A percentile compares a stretch with the other conserved stretches of the same genome.
Conservation (phyloP, 768 basidiomycete genomes). For the Lentinula edodes region DNA sequence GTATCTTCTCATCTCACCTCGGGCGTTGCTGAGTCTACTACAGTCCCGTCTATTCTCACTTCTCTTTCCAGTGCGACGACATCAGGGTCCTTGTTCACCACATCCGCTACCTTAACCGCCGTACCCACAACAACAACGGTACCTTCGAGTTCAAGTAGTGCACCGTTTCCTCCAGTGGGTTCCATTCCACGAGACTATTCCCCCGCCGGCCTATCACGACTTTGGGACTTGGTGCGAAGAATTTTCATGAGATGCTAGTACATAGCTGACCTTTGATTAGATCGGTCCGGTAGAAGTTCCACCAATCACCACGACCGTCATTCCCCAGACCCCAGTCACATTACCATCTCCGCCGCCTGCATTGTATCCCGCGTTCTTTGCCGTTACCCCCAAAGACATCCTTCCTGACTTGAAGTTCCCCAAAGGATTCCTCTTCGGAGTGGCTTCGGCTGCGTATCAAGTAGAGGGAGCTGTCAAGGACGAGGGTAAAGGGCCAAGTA, state of each 20-base stretch:
- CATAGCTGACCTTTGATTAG: conserved; percentile 15
- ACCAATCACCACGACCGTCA: conserved; percentile 39
- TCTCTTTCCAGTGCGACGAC: background rate
- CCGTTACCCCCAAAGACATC: conserved; percentile 36
- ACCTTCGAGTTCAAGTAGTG: conserved; percentile 5
- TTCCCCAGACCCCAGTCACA: conserved; percentile 29
- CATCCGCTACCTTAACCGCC: background rate
- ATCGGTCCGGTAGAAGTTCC: conserved; percentile 38
- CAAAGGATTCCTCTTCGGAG: conserved; percentile 43
- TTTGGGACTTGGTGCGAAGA: conserved; percentile 36
- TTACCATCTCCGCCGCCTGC: conserved; percentile 39
- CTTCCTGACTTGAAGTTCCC: conserved; percentile 40
- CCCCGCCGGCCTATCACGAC: conserved; percentile 26
- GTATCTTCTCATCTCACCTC: background rate
- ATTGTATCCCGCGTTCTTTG: conserved; percentile 41
- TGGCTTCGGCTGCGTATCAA: conserved; percentile 48
- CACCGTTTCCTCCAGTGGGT: conserved; percentile 33
- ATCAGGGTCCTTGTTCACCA: background rate
- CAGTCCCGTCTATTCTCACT: background rate
- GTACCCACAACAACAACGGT: background rate
- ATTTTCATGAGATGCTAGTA: background rate
- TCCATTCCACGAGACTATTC: conserved; percentile 36
- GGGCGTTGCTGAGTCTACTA: background rate
- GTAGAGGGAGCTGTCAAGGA: conserved; percentile 47
- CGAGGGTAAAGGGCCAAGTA: conserved; percentile 42